These are phyloP conservation scores for Aureobasidium sp. DNA, from an alignment of 2,329 filamentous ascomycete species.

Conservation along the genomic window DNA sequence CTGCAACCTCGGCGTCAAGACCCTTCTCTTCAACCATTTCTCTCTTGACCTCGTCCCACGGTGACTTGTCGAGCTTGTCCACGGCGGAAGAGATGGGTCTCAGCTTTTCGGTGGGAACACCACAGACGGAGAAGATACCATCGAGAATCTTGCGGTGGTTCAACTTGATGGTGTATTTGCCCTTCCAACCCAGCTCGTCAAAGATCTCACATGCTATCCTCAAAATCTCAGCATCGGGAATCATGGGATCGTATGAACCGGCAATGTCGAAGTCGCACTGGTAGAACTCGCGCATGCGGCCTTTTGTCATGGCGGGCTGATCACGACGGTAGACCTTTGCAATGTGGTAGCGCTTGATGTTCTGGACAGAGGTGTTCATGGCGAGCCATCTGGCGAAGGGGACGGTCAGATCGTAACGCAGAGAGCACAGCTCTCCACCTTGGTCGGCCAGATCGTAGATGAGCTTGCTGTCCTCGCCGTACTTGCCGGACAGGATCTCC, in stretches of 20 bases:
- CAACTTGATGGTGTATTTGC: conserved; percentile 78
- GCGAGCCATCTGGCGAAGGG: conserved; percentile 89
- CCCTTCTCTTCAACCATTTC: conserved; percentile 95
- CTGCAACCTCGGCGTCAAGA: conserved; percentile 66
- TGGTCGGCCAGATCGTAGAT: conserved; percentile 88
- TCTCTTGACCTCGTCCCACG: conserved; percentile 81
- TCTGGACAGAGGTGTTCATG: conserved; percentile 76
- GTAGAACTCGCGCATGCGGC: conserved; percentile 92
- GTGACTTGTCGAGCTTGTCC: conserved; percentile 86
- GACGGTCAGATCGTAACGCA: conserved; percentile 82
- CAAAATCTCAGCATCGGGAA: conserved; percentile 85
- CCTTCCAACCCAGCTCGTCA: conserved; percentile 66
- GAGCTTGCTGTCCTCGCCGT: conserved; percentile 86
- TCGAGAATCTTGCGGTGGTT: conserved; percentile 94
- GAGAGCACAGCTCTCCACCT: conserved; percentile 75
- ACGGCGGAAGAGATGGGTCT: conserved; percentile 86
- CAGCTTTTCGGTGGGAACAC: conserved; percentile 80
- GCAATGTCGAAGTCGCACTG: conserved; percentile 97
- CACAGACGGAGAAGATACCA: conserved; percentile 84
- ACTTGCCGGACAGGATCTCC: conserved; percentile 82
- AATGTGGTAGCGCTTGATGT: conserved; percentile 91
- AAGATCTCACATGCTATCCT: conserved; percentile 82
- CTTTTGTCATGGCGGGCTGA: conserved; percentile 81
- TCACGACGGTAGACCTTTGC: conserved; percentile 83
- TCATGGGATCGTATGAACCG: conserved; percentile 79